Evolutionary conservation across 495 filamentous ascomycete species (phyloP).

Genomic region (Sordaria brevicollis): DNA sequence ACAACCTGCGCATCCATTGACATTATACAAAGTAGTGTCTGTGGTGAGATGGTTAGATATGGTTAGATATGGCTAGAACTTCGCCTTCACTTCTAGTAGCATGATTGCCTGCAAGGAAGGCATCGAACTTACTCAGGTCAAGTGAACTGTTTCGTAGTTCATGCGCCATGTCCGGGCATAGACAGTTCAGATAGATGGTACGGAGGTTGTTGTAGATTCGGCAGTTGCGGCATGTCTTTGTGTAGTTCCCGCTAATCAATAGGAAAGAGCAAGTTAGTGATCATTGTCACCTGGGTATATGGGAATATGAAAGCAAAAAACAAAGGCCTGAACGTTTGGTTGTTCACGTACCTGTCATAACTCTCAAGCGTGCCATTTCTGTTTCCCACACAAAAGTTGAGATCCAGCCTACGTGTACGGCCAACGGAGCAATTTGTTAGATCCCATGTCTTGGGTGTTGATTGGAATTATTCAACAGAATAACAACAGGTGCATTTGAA

Average conservation of each 20-base stretch:
- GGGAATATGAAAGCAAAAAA: no score
- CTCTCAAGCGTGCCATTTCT: conserved; percentile 4
- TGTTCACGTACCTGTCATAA: conserved; percentile 4
- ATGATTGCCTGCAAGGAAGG: not conserved
- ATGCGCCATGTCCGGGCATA: not conserved
- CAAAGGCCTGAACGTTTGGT: not conserved
- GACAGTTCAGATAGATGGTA: conserved; percentile 6
- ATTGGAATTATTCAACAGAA: no score
- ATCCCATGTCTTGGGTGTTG: not conserved
- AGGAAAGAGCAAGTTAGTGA: not conserved
- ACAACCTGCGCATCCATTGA: conserved; percentile 7
- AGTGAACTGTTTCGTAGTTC: not conserved
- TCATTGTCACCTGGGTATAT: not conserved
- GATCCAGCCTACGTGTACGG: conserved; percentile 7
- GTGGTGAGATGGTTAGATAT: not conserved
- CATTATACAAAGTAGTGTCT: conserved; percentile 11
- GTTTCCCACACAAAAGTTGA: conserved; percentile 14
- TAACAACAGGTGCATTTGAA: not conserved
- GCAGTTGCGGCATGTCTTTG: conserved; percentile 9
- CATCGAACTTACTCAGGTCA: conserved; percentile 8
- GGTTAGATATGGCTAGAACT: no score
- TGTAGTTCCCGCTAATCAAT: conserved; percentile 10
- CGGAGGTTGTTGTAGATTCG: not conserved
- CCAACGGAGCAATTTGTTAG: not conserved
- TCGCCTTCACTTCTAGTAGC: no score